Evolutionary conservation across 345 rosid species (phyloP).

Genomic region (Rhizophora apiculata): DNA sequence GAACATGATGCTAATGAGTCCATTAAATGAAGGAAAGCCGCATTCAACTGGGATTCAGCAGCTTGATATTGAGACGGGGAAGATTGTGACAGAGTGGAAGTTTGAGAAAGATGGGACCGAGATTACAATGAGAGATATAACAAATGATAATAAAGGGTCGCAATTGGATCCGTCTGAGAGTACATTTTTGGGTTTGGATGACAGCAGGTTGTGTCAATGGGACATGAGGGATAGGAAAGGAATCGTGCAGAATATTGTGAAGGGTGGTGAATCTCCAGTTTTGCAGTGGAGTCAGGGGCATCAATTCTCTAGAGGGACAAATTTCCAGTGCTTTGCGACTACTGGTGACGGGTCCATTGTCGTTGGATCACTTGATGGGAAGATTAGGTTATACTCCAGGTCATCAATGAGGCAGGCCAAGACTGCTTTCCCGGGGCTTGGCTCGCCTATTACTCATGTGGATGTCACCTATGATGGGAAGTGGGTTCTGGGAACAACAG

Average conservation of each 20-base stretch:
- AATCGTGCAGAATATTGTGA: constrained; percentile 64
- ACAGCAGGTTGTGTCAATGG: constrained; percentile 94
- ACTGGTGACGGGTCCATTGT: constrained; percentile 92
- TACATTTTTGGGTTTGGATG: constrained; percentile 87
- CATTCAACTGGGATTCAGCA: constrained; percentile 69
- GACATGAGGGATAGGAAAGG: constrained; percentile 91
- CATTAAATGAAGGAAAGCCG: constrained; percentile 66
- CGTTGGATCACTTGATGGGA: constrained; percentile 87
- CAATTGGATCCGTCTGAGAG: constrained; percentile 94
- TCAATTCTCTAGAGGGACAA: constrained; percentile 90
- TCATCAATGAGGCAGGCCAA: constrained; percentile 90
- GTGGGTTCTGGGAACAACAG: constrained; percentile 92
- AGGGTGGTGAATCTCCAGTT: constrained; percentile 53
- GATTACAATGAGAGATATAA: constrained; percentile 77
- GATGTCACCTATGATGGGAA: constrained; percentile 93
- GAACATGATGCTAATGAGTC: constrained; percentile 96
- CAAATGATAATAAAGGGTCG: constrained; percentile 79
- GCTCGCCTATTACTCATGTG: constrained; percentile 82
- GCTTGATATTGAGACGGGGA: constrained; percentile 82
- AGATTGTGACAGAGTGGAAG: constrained; percentile 86
- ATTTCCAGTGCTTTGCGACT: constrained; percentile 93
- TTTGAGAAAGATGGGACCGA: constrained; percentile 90
- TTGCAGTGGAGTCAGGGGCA: constrained; percentile 91
- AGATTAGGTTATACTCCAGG: constrained; percentile 84
- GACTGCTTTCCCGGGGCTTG: constrained; percentile 96